phyloP scores from a whole-genome alignment of 805 yeast species.

The Grigorovia jiainica region DNA sequence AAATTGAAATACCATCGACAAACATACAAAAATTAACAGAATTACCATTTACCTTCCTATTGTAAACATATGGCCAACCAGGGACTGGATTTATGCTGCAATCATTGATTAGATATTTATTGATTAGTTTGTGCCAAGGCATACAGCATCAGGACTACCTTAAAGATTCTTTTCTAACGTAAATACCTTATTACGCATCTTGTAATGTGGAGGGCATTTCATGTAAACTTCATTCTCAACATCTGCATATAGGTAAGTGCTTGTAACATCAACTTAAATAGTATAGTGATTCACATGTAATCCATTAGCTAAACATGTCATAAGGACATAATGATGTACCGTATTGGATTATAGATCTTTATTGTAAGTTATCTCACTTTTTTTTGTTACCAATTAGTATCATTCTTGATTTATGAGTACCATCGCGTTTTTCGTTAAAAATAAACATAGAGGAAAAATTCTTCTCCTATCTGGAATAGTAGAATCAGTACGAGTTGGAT shows the following conservation, averaged over 20 bases:
- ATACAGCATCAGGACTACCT: too few species aligned
- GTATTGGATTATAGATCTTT: conserved; percentile 5
- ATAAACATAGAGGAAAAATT: conserved; percentile 9
- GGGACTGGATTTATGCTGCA: too few species aligned
- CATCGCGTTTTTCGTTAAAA: conserved; percentile 10
- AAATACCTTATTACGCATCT: too few species aligned
- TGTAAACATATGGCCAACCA: too few species aligned
- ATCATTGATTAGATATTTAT: too few species aligned
- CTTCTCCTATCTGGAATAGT: not conserved
- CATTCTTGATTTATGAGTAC: conserved; percentile 8
- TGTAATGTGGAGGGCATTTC: not conserved
- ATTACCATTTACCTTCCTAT: not conserved
- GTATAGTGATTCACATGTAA: not conserved
- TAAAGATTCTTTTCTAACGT: too few species aligned
- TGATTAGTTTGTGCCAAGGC: too few species aligned
- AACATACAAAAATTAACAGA: too few species aligned
- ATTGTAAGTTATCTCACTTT: conserved; percentile 5
- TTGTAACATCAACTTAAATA: not conserved
- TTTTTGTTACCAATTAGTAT: conserved; percentile 12
- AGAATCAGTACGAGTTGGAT: not conserved
- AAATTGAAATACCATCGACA: too few species aligned
- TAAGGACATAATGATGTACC: conserved; percentile 9
- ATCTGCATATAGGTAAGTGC: not conserved
- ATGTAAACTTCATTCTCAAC: not conserved
- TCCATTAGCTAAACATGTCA: conserved; percentile 5